Base-by-base conservation (phyloP, 2,329 filamentous ascomycete species). In the Colletotrichum eremochloae region DNA sequence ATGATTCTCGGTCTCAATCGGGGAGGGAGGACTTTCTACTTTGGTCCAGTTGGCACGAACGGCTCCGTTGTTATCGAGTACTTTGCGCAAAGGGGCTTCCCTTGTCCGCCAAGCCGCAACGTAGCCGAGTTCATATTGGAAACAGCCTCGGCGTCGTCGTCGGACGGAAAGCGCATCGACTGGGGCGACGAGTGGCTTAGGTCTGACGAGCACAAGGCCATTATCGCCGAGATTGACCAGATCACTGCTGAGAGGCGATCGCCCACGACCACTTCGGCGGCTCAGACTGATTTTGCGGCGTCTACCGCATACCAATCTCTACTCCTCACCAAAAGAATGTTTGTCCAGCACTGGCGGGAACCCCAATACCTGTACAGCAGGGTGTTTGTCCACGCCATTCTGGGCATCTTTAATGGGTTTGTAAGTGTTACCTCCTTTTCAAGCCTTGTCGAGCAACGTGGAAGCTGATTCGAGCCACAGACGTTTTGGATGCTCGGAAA, bases 331-430 rank as follows among this genome's bases (percentile, higher is more conserved):
- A 91, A 91, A 79, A 88, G 93, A 31, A 87, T 92, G 62, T 94
- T 94, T 80, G 84, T 84, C 5, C 89, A 94, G 75, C 91, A 94
- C 82, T 95, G 92, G 92, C 88, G 93, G 18, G 90, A 94, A 74
- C 91, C 93, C 0, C 91, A 89, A 1, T 96, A 95, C 80, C 84
- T 94, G 67, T 95, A 94, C 80, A 90, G 91, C 71, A 94, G 94
- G 78, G 83, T 96, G 36, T 95, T 94, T 80, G 87, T 91, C 44
- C 86, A 90, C 5, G 88, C 94, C 70, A 87, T 94, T 73, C 86
- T 93, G 56, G 93, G 91, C 20, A 90, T 94, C 79, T 94, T 95
- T 86, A 94, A 94, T 81, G 92, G 92, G 31, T 94, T 74, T 15
- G 71, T 73, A 20, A 62, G 71, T 63, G 1, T 4, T 14, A 14